phyloP scores from a whole-genome alignment of 192 early-diverging fungal species.

The Backusella parvicylindrica region DNA sequence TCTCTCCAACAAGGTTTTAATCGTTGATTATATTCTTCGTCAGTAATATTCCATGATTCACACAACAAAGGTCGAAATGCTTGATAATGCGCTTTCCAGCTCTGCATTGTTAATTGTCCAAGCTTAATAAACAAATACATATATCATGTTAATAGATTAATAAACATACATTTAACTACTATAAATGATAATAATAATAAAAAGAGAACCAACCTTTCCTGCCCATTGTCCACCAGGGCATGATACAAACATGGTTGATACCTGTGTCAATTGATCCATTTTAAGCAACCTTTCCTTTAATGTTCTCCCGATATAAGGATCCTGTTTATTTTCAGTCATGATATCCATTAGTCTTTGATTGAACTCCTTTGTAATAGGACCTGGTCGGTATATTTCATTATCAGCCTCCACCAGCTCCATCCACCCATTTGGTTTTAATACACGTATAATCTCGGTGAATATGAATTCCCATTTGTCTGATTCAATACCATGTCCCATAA shows the following conservation, averaged over 20 bases:
- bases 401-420: conserved; percentile 44
- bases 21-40: conserved; percentile 26
- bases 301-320: conserved; percentile 20
- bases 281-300: conserved; percentile 18
- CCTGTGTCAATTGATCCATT: conserved; percentile 6
- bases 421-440: conserved; percentile 50
- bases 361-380: conserved; percentile 21
- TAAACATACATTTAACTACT: neutral
- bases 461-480: conserved; percentile 36
- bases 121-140: conserved; percentile 17
- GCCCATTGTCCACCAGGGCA: conserved; percentile 39
- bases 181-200: neutral
- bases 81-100: conserved; percentile 30
- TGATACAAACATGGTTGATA: conserved; percentile 28
- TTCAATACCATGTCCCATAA: conserved; percentile 34
- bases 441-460: conserved; percentile 39
- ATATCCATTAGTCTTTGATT: conserved; percentile 16
- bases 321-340: conserved; percentile 10
- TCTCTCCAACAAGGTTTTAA: conserved; percentile 28
- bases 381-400: conserved; percentile 24
- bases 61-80: conserved; percentile 29
- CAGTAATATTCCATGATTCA: conserved; percentile 12
- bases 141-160: neutral
- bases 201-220: conserved; percentile 23
- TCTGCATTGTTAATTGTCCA: conserved; percentile 33